These are phyloP conservation scores for Geotrichum candidum DNA, from an alignment of 1,139 yeast species.

Conservation along the genomic window DNA sequence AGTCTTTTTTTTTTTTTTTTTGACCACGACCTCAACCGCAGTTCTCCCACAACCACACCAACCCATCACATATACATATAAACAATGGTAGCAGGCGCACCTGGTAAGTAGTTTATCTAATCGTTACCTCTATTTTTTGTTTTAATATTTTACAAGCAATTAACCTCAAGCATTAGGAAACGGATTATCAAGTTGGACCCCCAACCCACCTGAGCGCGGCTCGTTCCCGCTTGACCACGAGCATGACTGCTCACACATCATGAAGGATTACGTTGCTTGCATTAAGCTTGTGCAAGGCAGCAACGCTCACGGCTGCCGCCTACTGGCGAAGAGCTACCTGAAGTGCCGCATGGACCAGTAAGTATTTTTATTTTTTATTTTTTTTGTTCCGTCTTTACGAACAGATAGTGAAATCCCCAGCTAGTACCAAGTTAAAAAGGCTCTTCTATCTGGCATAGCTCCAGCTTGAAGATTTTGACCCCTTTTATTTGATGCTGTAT, in stretches of 20 bases:
- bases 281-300: constrained; percentile 70
- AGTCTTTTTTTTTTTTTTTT: neutral
- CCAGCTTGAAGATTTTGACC: neutral
- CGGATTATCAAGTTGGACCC: constrained; percentile 41
- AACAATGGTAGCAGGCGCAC: constrained; percentile 14
- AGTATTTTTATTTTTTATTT: constrained; percentile 13
- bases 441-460: neutral
- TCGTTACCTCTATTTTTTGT: neutral
- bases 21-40: neutral
- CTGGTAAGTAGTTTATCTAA: constrained; percentile 2
- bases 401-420: neutral
- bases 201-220: constrained; percentile 94
- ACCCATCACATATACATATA: neutral
- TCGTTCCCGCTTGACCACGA: constrained; percentile 93
- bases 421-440: neutral
- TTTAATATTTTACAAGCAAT: neutral
- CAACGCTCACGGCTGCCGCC: constrained; percentile 84
- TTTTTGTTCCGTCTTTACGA: neutral
- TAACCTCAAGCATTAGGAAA: constrained; percentile 1
- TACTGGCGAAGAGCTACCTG: constrained; percentile 73
- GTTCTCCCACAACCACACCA: neutral
- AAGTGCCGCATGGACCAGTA: constrained; percentile 81
- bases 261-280: constrained; percentile 73
- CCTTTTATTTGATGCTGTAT: neutral
- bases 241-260: constrained; percentile 70